A percentile compares a stretch with the other conserved stretches of the same genome.
phyloP scores from a whole-genome alignment of 2,329 filamentous ascomycete genomes.

The Botrytis squamosa region DNA sequence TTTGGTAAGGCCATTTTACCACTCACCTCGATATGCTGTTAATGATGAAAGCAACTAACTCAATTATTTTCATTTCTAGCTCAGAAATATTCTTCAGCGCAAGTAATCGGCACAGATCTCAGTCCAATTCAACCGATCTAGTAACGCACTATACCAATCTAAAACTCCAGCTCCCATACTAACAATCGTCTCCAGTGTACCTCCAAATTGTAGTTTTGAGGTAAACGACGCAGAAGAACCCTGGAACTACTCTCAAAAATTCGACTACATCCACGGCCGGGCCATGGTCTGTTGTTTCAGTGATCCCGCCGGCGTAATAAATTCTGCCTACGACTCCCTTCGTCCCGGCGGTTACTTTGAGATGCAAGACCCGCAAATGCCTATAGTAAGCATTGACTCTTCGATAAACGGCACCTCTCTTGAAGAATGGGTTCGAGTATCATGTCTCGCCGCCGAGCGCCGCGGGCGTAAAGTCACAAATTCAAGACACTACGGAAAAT shows the following conservation, averaged over 20 bases:
- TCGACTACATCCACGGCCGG: slow-evolving; percentile 53
- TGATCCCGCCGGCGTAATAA: slow-evolving; percentile 43
- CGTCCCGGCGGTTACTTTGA: slow-evolving; percentile 25
- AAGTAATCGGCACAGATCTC: slow-evolving; percentile 37
- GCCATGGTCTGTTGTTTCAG: slow-evolving; percentile 40
- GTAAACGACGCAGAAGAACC: slow-evolving; percentile 52
- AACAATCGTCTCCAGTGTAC: slow-evolving; percentile 31
- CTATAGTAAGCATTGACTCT: slow-evolving; percentile 7
- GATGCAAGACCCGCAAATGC: slow-evolving; percentile 23
- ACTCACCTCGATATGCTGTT: background rate
- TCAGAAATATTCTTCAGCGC: slow-evolving; percentile 34
- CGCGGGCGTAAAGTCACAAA: slow-evolving; percentile 21
- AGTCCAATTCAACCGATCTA: slow-evolving; percentile 36
- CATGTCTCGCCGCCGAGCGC: slow-evolving; percentile 11
- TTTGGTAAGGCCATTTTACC: slow-evolving; percentile 30
- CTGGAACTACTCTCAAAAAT: slow-evolving; percentile 48
- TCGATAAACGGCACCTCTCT: slow-evolving; percentile 10
- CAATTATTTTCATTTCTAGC: slow-evolving; percentile 7
- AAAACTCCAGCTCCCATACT: background rate
- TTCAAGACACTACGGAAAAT: slow-evolving; percentile 38
- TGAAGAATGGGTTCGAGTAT: slow-evolving; percentile 13
- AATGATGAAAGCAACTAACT: background rate
- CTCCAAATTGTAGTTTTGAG: slow-evolving; percentile 53
- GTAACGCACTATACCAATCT: slow-evolving; percentile 10
- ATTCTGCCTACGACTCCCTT: slow-evolving; percentile 10